A percentile compares a stretch with the other conserved stretches of the same genome.
Conservation (phyloP, 352 stramenopile genomes). For the Pythium brachiatum region DNA sequence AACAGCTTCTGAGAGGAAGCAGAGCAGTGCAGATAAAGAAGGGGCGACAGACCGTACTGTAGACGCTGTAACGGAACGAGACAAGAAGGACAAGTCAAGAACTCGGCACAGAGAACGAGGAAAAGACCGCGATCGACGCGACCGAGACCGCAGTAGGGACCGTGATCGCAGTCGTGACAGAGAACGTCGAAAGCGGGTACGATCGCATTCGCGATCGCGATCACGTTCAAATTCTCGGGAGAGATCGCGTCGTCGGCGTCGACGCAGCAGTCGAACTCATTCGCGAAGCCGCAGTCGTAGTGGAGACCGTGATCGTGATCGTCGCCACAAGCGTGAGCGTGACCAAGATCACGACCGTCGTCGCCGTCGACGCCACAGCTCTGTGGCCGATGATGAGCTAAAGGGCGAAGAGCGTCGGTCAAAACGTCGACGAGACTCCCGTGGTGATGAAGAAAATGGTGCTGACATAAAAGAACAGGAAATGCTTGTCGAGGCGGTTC, state of each 20-base stretch:
- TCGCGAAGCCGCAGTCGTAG: constrained; percentile 33
- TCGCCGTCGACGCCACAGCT: constrained; percentile 25
- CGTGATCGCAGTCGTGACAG: constrained; percentile 20
- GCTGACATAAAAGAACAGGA: not conserved
- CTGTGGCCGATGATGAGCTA: constrained; percentile 12
- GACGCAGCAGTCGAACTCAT: constrained; percentile 27
- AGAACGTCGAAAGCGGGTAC: constrained; percentile 22
- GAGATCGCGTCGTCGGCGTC: constrained; percentile 24
- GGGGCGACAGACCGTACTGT: not conserved
- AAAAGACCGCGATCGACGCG: constrained; percentile 1
- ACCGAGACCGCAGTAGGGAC: constrained; percentile 12
- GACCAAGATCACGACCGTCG: constrained; percentile 1
- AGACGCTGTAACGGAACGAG: not conserved
- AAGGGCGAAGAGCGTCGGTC: constrained; percentile 11
- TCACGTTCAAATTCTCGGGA: constrained; percentile 20
- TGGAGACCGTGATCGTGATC: constrained; percentile 21
- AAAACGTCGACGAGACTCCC: constrained; percentile 22
- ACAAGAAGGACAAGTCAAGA: constrained; percentile 4
- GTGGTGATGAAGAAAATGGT: not conserved
- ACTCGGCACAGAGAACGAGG: constrained; percentile 5
- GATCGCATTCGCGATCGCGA: constrained; percentile 28
- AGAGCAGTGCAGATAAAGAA: not conserved
- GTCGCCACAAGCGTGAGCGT: constrained; percentile 9
- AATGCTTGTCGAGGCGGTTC: not conserved
- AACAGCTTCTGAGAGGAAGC: not conserved